Evolutionary conservation across 768 basidiomycete genomes (phyloP).

Genomic region (Rhizopogon vinicolor): DNA sequence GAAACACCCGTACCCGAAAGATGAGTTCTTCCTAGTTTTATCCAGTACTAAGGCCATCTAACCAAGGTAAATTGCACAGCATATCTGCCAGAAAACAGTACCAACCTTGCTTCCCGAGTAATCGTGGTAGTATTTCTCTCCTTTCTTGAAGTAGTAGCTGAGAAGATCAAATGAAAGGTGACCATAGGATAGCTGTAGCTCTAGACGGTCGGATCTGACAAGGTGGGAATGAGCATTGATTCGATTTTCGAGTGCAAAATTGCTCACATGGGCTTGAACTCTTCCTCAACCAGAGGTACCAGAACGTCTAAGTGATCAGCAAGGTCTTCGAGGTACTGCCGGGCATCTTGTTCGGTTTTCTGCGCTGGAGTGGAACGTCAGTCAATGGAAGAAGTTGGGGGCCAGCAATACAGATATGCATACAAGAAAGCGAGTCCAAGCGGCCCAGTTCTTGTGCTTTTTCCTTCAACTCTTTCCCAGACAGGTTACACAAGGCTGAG

Average conservation of each 20-base stretch:
- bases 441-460: conserved; percentile 4
- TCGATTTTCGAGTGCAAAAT: not conserved
- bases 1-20: not conserved
- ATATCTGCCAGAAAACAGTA: no score
- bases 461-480: not conserved
- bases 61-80: not conserved
- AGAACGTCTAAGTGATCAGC: conserved; percentile 9
- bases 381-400: not conserved
- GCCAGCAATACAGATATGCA: not conserved
- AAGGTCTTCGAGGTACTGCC: conserved; percentile 5
- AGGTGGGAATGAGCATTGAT: not conserved
- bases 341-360: not conserved
- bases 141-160: conserved; percentile 10
- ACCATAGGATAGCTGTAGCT: conserved; percentile 8
- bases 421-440: not conserved
- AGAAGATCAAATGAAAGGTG: conserved; percentile 16
- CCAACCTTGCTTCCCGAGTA: not conserved
- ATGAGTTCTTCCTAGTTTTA: not conserved
- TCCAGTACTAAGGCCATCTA: not conserved
- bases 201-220: conserved; percentile 12
- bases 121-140: conserved; percentile 2
- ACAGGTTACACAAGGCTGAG: not conserved
- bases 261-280: conserved; percentile 15
- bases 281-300: conserved; percentile 6
- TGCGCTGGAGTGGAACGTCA: not conserved